Evolutionary conservation across 2,329 filamentous ascomycete species (phyloP).

Genomic region (Bimuria novae-zelandiae): DNA sequence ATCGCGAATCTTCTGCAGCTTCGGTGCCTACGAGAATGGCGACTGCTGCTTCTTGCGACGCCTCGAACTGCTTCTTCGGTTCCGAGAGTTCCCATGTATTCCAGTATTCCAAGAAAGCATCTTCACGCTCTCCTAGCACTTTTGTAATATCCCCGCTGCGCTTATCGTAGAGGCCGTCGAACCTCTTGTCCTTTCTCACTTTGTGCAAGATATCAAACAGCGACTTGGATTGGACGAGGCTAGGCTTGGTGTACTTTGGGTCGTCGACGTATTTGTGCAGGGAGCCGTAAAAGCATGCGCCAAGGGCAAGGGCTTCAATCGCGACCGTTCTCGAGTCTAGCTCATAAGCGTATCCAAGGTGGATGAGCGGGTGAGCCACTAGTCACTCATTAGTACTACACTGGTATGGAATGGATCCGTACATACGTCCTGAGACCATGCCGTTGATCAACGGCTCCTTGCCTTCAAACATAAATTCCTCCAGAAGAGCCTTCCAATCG

Average conservation of each 20-base stretch:
- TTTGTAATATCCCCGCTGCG: conserved; percentile 67
- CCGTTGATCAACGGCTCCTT: conserved; percentile 80
- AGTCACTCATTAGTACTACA: conserved; percentile 11
- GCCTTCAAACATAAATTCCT: conserved; percentile 75
- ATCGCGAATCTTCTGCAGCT: conserved; percentile 53
- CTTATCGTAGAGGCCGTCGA: conserved; percentile 68
- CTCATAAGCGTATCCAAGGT: conserved; percentile 92
- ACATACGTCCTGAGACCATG: conserved; percentile 76
- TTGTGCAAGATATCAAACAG: conserved; percentile 72
- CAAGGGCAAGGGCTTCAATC: conserved; percentile 82
- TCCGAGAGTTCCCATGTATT: conserved; percentile 76
- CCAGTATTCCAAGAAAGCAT: conserved; percentile 82
- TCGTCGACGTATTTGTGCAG: conserved; percentile 72
- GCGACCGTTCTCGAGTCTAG: conserved; percentile 81
- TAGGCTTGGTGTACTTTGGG: conserved; percentile 68
- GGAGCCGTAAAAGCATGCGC: conserved; percentile 62
- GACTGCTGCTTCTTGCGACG: conserved; percentile 64
- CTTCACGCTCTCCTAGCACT: conserved; percentile 71
- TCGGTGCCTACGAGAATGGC: conserved; percentile 62
- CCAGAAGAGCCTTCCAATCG: conserved; percentile 79
- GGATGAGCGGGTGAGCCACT: conserved; percentile 93
- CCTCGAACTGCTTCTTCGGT: conserved; percentile 73
- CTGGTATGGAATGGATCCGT: not conserved
- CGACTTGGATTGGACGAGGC: conserved; percentile 63
- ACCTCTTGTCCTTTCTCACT: conserved; percentile 69